Conservation (phyloP, 805 yeast species). For the Yamadazyma paraphyllophila region DNA sequence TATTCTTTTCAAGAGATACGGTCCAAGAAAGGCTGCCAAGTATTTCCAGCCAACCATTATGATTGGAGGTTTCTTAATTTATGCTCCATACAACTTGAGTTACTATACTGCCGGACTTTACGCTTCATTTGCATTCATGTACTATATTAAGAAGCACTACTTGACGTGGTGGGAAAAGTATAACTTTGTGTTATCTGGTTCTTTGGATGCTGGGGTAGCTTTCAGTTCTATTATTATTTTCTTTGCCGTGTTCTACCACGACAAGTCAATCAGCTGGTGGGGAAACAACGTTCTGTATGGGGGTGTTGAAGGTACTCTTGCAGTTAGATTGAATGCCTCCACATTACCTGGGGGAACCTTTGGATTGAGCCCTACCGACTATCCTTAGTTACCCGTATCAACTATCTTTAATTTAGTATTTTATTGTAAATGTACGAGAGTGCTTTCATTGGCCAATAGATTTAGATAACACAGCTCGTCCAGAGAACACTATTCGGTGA, state of each 20-base stretch:
- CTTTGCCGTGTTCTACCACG: conserved; percentile 36
- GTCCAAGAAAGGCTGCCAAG: conserved; percentile 20
- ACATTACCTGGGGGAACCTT: conserved; percentile 35
- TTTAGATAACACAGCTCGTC: too few species aligned
- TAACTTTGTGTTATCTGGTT: conserved; percentile 31
- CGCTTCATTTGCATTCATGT: conserved; percentile 26
- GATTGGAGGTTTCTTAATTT: conserved; percentile 31
- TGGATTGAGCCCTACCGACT: conserved; percentile 22
- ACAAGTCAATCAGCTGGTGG: conserved; percentile 31
- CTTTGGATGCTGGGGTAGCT: conserved; percentile 34
- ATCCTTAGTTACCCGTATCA: conserved; percentile 13
- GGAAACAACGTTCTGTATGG: conserved; percentile 23
- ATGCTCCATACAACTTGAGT: conserved; percentile 32
- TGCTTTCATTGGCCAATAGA: too few species aligned
- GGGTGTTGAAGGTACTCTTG: conserved; percentile 37
- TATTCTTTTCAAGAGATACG: conserved; percentile 20
- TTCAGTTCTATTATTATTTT: conserved; percentile 33
- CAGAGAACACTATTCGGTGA: too few species aligned
- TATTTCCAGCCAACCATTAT: conserved; percentile 34
- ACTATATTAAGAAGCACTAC: conserved; percentile 26
- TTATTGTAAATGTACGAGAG: not conserved
- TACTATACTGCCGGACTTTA: conserved; percentile 31
- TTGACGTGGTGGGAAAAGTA: conserved; percentile 36
- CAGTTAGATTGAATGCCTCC: conserved; percentile 14
- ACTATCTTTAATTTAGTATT: not conserved